A percentile compares a stretch with the other conserved stretches of the same genome.
Evolutionary conservation across 257 asterid species (phyloP).

Genomic region (Misopates orontium): DNA sequence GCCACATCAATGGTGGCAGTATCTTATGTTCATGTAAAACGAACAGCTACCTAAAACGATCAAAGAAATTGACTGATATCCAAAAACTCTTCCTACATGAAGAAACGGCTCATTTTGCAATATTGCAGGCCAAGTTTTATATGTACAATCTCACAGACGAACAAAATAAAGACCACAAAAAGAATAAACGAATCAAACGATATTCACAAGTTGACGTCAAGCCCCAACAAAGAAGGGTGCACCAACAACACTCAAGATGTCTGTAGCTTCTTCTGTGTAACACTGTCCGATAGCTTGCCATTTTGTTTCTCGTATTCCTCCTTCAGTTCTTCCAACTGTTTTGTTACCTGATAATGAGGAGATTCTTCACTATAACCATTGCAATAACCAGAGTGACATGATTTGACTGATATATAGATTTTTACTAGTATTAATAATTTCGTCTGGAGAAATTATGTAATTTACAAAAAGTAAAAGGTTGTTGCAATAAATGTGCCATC

Average conservation of each 20-base stretch:
- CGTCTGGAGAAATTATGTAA: no score
- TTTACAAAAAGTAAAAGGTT: no score
- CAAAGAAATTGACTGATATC: background rate
- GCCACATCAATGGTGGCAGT: background rate
- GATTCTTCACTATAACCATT: background rate
- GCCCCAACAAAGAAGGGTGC: background rate
- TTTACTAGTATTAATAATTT: background rate
- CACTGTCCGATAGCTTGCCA: constrained; percentile 43
- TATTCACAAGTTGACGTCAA: constrained; percentile 29
- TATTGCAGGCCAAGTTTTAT: constrained; percentile 3
- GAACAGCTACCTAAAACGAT: background rate
- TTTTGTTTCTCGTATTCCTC: constrained; percentile 72
- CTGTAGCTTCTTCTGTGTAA: constrained; percentile 47
- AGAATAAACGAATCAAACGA: constrained; percentile 24
- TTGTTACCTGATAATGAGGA: constrained; percentile 53
- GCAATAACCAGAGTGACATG: no score
- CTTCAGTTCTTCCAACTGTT: constrained; percentile 60
- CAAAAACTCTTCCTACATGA: background rate
- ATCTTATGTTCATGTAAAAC: background rate
- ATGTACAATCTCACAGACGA: constrained; percentile 25
- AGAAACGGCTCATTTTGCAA: constrained; percentile 16
- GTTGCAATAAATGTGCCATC: no score
- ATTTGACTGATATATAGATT: background rate
- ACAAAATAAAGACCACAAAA: constrained; percentile 16
- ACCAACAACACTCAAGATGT: constrained; percentile 28